Base-by-base conservation (phyloP, 768 basidiomycete genomes). In the Neoboletus subvelutipes region DNA sequence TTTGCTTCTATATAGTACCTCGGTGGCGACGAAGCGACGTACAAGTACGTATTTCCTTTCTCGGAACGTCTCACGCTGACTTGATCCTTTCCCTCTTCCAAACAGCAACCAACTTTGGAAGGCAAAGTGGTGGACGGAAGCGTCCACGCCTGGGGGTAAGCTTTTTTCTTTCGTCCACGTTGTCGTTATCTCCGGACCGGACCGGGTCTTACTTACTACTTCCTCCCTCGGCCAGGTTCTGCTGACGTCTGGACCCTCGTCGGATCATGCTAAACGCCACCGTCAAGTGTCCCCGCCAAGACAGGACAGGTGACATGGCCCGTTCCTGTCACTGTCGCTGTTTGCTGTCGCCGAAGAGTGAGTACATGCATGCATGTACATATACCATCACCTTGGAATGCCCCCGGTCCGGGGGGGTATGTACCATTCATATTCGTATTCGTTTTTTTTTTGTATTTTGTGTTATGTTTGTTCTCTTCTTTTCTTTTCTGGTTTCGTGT, bases 11-110 rank as follows among this genome's bases (percentile, higher is more conserved):
- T 31, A 34, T 36, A 82, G 78, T 84, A 84, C 62, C 54, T 61
- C 26, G 78, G 69, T 13, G 80, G 80, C 13, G 54, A 71, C 17
- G 55, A 75, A 43, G 81, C 72, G 18, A 71, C 68, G 18, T 81
- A 77, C 64, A 59, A 68, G 79, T 80, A 49, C 53, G 78, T 37
- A 1, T 47, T 15, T 33, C 29, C 13, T 1, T 9, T 26, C 6
- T n/a, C 36, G 24, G 20, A n/a, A 28, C 33, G 12, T 37, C 24
- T 24, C 7, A 22, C 22, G 10, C 37, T 46, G 29, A 45, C 34
- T 3, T 17, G 29, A 26, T 29, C 4, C 20, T 5, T 22, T 4
- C 8, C 1, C 1, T 6, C 7, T 18, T 10, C 13, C 7, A 24
- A 18, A 43, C 34, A 61, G 60, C 1, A 33, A 48, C 12, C 20